Evolutionary conservation across 208 protist species (phyloP), one percentile per base, ranked within the genome.

Genomic region (Wallacemonas sp.): DNA sequence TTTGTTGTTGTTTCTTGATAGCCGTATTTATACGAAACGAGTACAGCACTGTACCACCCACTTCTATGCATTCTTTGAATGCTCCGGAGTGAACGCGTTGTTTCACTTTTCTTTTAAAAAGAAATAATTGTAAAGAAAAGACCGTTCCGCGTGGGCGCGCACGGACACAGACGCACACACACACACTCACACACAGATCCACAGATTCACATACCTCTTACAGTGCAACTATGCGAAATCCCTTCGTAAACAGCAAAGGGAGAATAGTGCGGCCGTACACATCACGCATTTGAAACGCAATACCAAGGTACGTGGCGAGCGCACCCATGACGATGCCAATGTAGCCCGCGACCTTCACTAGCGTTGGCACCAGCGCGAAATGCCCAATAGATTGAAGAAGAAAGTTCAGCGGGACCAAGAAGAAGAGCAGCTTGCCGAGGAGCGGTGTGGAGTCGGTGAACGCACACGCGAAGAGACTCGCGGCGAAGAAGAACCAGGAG

Each of bases 211-310:
- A 30, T 17, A 2, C 22, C 34, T 9, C 41, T 51, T 64, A 76
- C 77, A 65, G 73, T 34, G 65, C 64, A 11, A 72, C 70, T 41
- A 73, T 68, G 1, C 33, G 33, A 28, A 73, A 82, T 24, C 72
- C 51, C 44, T 70, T 65, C n/a, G 65, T 66, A 15, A 73, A 70
- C 8, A 75, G 51, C 17, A 84, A 62, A 1, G 82, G 82, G 9
- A 88, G 75, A 1, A 84, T 34, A 44, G 24, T 71, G 36, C 33
- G 62, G 19, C 71, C 75, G 58, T 79, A 75, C 39, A 59, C 69
- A n/a, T 74, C 77, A 14, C 66, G 69, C 59, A 88, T 63, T 41
- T 70, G 63, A 38, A 82, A 72, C 15, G 82, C 82, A 51, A 84
- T 78, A 14, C 75, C 77, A 0, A 77, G 59, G 66, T 88, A 84